Percentiles rank a stretch among this genome's conserved stretches.
phyloP scores from a whole-genome alignment of 2,329 filamentous ascomycete genomes.

The Mycocentrospora acerina region DNA sequence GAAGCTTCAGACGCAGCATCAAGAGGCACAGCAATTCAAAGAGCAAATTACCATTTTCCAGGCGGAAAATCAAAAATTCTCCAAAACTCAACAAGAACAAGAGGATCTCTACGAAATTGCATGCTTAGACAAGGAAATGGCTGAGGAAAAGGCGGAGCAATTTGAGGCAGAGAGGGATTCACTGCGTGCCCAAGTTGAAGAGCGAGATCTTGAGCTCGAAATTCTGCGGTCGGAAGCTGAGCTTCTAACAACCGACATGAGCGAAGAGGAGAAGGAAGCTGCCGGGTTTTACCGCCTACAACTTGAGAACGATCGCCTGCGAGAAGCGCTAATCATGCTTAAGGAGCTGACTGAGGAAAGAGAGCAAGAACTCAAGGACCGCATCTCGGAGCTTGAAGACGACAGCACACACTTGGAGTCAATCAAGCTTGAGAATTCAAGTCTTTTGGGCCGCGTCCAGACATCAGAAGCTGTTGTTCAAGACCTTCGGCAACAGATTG shows the following conservation, averaged over 20 bases:
- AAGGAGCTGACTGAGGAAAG: constrained; percentile 85
- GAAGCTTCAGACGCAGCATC: constrained; percentile 82
- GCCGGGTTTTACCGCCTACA: constrained; percentile 91
- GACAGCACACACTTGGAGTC: constrained; percentile 35
- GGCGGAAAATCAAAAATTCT: constrained; percentile 66
- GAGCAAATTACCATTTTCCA: constrained; percentile 78
- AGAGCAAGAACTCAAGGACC: constrained; percentile 70
- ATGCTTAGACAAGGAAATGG: constrained; percentile 90
- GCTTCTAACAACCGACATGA: constrained; percentile 81
- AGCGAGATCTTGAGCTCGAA: constrained; percentile 84
- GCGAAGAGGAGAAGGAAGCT: constrained; percentile 81
- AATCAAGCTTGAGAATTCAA: constrained; percentile 62
- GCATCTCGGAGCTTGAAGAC: constrained; percentile 45
- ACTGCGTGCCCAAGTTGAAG: constrained; percentile 74
- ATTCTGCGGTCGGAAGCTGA: constrained; percentile 84
- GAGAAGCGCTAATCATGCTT: constrained; percentile 79
- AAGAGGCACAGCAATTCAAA: constrained; percentile 75
- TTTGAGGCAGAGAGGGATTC: constrained; percentile 78
- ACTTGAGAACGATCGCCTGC: constrained; percentile 81
- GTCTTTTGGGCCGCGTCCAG: constrained; percentile 70
- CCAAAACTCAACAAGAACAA: constrained; percentile 77
- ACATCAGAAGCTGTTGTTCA: constrained; percentile 75
- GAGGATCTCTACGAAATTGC: constrained; percentile 84
- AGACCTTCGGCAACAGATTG: constrained; percentile 86
- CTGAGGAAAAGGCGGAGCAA: constrained; percentile 85